Base-by-base conservation (phyloP, 106 monocot genomes). In the Narthecium ossifragum region DNA sequence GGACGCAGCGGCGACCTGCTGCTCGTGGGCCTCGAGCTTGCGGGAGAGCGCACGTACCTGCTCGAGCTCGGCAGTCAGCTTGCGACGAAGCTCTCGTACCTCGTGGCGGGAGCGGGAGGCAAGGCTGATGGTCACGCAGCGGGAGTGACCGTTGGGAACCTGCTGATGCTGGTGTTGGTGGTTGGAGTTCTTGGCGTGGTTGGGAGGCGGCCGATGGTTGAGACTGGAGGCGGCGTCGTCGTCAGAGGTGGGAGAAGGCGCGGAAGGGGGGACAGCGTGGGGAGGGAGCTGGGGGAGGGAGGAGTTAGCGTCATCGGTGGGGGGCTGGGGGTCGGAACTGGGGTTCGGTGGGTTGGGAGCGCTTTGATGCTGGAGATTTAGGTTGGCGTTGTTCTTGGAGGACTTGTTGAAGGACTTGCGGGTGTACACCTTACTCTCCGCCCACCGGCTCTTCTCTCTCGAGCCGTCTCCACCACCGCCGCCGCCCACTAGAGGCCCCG, bases 401-500 rank as follows among this genome's bases (percentile, higher is more conserved):
- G 70, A 37, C 45, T 88, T 78, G 68, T 76, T 85, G 62, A 54
- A 51, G 62, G 79, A 76, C 46, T 93, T 93, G 31, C 93, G 78
- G 10, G 82, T 79, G 68, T 93, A 93, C 2, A 93, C 88, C 68
- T 88, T 88, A 77, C 69, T 82, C 61, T 88, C 84, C 34, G 45
- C 51, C 84, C 84, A 88, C 21, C 84, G 69, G 28, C 71, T 75
- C 70, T 76, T 69, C 51, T 88, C 78, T 10, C 72, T 36, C n/a
- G 90, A 78, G 39, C 80, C 88, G 30, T 74, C 70, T 26, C 76
- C 83, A 23, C 79, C 74, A 33, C 53, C 46, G 65, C 52, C 60
- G 68, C 75, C 73, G 11, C 59, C 82, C 8, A 73, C 53, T 58
- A 77, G 61, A 51, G 77, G 53, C 59, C 85, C 81, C 56, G 81